Evolutionary conservation across 768 basidiomycete species (phyloP), one percentile per base, ranked within the genome.

Genomic region (Psilocybe cyanescens): DNA sequence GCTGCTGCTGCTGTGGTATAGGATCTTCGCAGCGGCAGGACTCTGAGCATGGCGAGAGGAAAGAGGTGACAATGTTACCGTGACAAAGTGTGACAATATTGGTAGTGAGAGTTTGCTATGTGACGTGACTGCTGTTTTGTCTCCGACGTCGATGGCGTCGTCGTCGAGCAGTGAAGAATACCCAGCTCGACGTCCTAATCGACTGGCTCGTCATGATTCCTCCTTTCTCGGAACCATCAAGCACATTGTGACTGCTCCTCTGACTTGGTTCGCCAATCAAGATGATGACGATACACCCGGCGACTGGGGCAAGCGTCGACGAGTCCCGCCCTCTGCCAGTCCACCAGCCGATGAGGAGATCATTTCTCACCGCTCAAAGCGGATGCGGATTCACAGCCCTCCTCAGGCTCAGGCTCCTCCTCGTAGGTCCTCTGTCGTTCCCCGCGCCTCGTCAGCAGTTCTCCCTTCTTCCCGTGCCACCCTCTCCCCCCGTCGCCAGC

Each of bases 201-300:
- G 78, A 9, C 69, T 87, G 47, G 75, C 74, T 65, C 85, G 86
- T 65, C 79, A 81, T n/a, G 78, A 81, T 63, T 83, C 78, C 17
- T 88, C 88, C 29, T 79, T 90, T 67, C 71, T 89, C 46, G 86
- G 85, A 53, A 72, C 86, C 50, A 81, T 90, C 74, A 89, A 83
- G 79, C 84, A 79, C 75, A 76, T 89, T 70, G 87, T 90, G 63
- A 83, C 86, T 33, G 85, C 86, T 17, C 86, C 88, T 48, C 78
- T 89, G 65, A 79, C 83, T 75, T 86, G 89, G 75, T 80, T 83
- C 65, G 73, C 78, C 65, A 72, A 78, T 62, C 78, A 79, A 62
- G 83, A 83, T 69, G 83, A 83, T 58, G 80, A 81, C 63, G 81
- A 82, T 69, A 70, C 76, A 60, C 79, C 75, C 14, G 41, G n/a